Percentiles rank a stretch among this genome's conserved stretches.
Evolutionary conservation across 2,329 filamentous ascomycete genomes (phyloP).

Genomic region (Calonectria naviculata): DNA sequence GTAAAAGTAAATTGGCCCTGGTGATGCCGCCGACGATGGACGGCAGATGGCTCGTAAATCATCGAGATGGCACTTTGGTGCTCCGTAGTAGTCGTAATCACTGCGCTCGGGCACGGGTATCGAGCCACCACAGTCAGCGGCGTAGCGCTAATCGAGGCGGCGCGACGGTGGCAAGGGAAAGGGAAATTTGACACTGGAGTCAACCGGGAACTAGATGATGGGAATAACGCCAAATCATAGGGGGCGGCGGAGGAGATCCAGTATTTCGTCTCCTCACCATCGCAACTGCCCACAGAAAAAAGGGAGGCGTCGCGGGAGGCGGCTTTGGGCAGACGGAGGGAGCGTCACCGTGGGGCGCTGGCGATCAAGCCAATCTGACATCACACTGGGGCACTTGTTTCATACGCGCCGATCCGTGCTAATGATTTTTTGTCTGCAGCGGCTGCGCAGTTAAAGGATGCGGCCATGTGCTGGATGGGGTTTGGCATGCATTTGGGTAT

Average conservation of each 20-base stretch:
- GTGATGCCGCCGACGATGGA: not conserved
- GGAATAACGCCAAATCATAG: not conserved
- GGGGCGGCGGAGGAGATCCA: not conserved
- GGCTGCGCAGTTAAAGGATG: not conserved
- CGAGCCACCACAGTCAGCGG: not conserved
- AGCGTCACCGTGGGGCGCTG: not conserved
- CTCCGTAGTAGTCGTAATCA: slow-evolving; percentile 1
- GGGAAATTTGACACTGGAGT: slow-evolving; percentile 4
- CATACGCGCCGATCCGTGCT: slow-evolving; percentile 5
- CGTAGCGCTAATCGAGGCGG: not conserved
- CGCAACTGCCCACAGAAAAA: not conserved
- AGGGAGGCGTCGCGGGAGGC: not conserved
- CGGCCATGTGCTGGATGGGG: not conserved
- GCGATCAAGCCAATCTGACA: slow-evolving; percentile 2
- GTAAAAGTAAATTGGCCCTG: not conserved
- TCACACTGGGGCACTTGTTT: slow-evolving; percentile 8
- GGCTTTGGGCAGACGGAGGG: not conserved
- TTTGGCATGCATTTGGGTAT: not conserved
- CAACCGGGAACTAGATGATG: not conserved
- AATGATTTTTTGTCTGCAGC: not conserved
- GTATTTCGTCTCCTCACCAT: not conserved
- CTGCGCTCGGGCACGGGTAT: not conserved
- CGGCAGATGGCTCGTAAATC: not conserved
- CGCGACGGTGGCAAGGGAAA: not conserved
- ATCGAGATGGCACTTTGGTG: not conserved